Conservation (phyloP, 2,329 filamentous ascomycete species). For the Aureobasidium sp. region DNA sequence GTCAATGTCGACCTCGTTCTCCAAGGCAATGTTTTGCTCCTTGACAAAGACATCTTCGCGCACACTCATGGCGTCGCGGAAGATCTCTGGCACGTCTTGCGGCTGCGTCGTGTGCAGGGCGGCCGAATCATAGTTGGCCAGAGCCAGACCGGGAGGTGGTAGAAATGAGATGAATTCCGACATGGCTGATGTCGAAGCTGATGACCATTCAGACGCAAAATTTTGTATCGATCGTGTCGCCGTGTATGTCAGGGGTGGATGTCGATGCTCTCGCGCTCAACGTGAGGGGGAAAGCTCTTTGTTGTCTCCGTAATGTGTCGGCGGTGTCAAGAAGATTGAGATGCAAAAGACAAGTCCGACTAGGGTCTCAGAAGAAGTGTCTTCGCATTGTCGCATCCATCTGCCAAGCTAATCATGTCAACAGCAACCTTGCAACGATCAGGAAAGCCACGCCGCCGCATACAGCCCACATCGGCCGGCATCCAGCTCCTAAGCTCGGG, state of each 20-base stretch:
- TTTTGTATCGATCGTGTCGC: neutral
- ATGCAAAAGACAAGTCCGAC: neutral
- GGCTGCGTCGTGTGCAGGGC: slow-evolving; percentile 27
- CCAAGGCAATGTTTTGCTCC: slow-evolving; percentile 51
- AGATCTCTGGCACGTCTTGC: slow-evolving; percentile 35
- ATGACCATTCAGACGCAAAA: neutral
- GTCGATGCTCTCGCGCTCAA: neutral
- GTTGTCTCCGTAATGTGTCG: neutral
- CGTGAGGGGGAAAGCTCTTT: neutral
- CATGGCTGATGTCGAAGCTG: slow-evolving; percentile 11
- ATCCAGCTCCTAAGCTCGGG: neutral
- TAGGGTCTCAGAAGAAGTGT: neutral
- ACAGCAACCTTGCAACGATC: slow-evolving; percentile 7
- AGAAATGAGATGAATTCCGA: slow-evolving; percentile 35
- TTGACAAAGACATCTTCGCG: slow-evolving; percentile 52
- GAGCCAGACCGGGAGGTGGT: slow-evolving; percentile 29
- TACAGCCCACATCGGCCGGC: neutral
- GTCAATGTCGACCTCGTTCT: slow-evolving; percentile 73
- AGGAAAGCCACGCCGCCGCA: slow-evolving; percentile 8
- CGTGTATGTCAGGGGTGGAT: neutral
- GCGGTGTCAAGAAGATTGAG: neutral
- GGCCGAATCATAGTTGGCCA: slow-evolving; percentile 30
- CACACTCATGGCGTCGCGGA: slow-evolving; percentile 50
- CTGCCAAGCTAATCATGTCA: slow-evolving; percentile 10
- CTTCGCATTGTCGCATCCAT: neutral